A percentile compares a stretch with the other conserved stretches of the same genome.
phyloP scores from a whole-genome alignment of 2,329 filamentous ascomycete genomes.

The Penicillium sp. region DNA sequence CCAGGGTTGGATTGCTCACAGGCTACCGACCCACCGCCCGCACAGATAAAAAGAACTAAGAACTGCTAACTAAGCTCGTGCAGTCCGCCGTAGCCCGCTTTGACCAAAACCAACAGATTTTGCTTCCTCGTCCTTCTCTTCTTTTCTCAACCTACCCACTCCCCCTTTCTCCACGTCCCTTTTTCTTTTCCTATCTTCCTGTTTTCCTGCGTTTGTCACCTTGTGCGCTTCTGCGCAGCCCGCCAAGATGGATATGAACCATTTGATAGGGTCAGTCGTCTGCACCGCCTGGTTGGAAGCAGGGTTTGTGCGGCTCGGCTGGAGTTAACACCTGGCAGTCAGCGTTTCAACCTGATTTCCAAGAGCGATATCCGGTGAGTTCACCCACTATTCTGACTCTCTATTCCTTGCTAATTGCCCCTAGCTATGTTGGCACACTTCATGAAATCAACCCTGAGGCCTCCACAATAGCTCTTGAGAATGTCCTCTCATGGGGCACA shows the following conservation, averaged over 20 bases:
- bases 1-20: conserved; percentile 11
- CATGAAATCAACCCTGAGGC: conserved; percentile 98
- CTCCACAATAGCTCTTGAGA: conserved; percentile 93
- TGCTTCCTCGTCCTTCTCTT: conserved; percentile 26
- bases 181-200: conserved; percentile 23
- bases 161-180: conserved; percentile 14
- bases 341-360: conserved; percentile 93
- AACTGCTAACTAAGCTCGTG: conserved; percentile 34
- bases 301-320: conserved; percentile 36
- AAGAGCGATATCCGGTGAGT: conserved; percentile 94
- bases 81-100: conserved; percentile 33
- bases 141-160: conserved; percentile 23
- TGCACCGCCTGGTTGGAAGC: conserved; percentile 29
- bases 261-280: conserved; percentile 48
- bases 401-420: conserved; percentile 35
- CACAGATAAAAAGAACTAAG: conserved; percentile 4
- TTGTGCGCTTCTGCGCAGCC: conserved; percentile 31
- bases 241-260: conserved; percentile 49
- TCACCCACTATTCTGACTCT: conserved; percentile 12
- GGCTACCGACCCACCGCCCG: conserved; percentile 10
- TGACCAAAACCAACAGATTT: conserved; percentile 33
- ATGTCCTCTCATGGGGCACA: conserved; percentile 91
- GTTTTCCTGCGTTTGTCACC: conserved; percentile 15
- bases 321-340: conserved; percentile 55
- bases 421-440: conserved; percentile 88